These are phyloP conservation scores for Ceratobasidium sp. DNA, from an alignment of 1,284 basidiomycete genomes.

Conservation along the genomic window DNA sequence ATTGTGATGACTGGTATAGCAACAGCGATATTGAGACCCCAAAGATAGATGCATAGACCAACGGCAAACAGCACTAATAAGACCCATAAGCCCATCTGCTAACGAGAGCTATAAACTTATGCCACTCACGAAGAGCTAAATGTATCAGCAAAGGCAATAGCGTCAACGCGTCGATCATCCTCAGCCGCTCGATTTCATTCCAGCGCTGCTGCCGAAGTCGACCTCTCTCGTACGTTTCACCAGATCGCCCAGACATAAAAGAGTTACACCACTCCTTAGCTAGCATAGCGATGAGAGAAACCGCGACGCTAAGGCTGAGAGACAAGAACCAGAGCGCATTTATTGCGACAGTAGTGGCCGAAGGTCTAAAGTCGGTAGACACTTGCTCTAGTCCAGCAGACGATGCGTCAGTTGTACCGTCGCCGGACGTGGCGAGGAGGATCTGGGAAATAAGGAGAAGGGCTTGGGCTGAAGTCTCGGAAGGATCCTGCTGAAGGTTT, in stretches of 20 bases:
- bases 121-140: not conserved
- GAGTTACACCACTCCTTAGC: slow-evolving; percentile 1
- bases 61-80: slow-evolving; percentile 16
- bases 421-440: not conserved
- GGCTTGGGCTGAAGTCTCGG: not conserved
- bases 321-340: slow-evolving; percentile 18
- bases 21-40: slow-evolving; percentile 2
- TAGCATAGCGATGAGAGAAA: slow-evolving; percentile 11
- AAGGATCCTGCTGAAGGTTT: slow-evolving; percentile 8
- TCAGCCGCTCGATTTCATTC: not conserved
- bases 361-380: not conserved
- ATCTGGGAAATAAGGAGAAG: not conserved
- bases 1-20: slow-evolving; percentile 4
- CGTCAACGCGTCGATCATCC: not conserved
- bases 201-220: slow-evolving; percentile 8
- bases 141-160: slow-evolving; percentile 18
- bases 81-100: not conserved
- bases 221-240: not conserved
- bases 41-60: slow-evolving; percentile 30
- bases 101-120: too few species aligned
- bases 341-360: not conserved
- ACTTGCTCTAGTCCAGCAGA: too few species aligned
- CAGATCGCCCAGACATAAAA: slow-evolving; percentile 17
- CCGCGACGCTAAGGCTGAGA: slow-evolving; percentile 20
- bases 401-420: not conserved